phyloP scores from a whole-genome alignment of 1,139 yeast species.

The Magnusiomyces ingens region DNA sequence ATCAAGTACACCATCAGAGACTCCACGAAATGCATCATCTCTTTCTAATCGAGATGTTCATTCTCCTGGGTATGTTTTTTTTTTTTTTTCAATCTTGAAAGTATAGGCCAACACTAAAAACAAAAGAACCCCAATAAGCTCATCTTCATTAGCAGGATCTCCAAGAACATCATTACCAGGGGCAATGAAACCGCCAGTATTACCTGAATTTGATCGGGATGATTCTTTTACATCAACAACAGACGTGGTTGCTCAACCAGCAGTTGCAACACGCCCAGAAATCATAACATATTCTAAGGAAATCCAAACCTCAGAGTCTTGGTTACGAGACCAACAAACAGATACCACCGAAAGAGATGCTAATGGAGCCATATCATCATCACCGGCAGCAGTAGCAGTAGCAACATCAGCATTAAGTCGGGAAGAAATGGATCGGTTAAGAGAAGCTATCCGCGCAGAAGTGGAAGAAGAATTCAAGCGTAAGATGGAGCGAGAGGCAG shows the following conservation, averaged over 20 bases:
- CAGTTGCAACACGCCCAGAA: neutral
- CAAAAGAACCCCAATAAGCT: neutral
- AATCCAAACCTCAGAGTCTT: conserved; percentile 21
- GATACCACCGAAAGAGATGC: neutral
- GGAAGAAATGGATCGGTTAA: neutral
- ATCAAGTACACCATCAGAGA: conserved; percentile 2
- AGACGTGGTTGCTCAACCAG: too few relatives aligned
- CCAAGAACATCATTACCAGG: neutral
- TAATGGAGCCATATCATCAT: neutral
- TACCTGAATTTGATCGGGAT: neutral
- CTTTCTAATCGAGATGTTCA: neutral
- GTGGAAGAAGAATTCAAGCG: conserved; percentile 5
- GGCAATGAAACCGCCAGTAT: neutral
- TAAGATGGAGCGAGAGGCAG: neutral
- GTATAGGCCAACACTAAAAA: neutral
- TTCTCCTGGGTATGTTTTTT: conserved; percentile 4
- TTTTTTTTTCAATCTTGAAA: neutral
- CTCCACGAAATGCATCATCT: conserved; percentile 2
- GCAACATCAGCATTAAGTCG: too few relatives aligned
- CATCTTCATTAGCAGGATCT: neutral
- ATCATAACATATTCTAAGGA: conserved; percentile 26
- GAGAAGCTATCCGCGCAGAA: conserved; percentile 4
- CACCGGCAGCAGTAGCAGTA: too few relatives aligned
- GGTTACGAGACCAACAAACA: neutral
- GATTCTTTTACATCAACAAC: too few relatives aligned